Percentiles rank a stretch among this genome's conserved stretches.
Evolutionary conservation across 2,329 filamentous ascomycete species (phyloP).

Genomic region (Epichloe glyceriae): DNA sequence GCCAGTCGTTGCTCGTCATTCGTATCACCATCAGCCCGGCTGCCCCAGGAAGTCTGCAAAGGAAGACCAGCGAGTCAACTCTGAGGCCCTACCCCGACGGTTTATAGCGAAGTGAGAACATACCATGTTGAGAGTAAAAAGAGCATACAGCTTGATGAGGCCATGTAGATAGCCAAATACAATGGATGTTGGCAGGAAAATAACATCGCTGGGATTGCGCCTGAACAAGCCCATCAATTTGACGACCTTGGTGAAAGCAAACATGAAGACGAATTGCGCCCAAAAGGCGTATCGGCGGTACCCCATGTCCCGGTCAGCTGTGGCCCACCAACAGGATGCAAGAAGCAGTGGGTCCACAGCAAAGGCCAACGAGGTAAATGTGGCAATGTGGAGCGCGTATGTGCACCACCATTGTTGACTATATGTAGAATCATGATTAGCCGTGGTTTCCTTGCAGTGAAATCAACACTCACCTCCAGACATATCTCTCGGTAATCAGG

Average conservation of each 20-base stretch:
- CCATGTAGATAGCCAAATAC: constrained; percentile 89
- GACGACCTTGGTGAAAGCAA: constrained; percentile 74
- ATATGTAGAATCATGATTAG: constrained; percentile 7
- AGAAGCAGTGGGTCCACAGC: constrained; percentile 63
- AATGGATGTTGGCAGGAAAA: constrained; percentile 74
- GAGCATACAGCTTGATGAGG: constrained; percentile 79
- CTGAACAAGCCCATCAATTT: constrained; percentile 81
- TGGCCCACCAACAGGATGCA: constrained; percentile 55
- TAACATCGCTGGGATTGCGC: constrained; percentile 67
- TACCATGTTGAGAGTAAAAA: constrained; percentile 74
- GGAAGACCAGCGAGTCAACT: background rate
- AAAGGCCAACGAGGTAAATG: constrained; percentile 79
- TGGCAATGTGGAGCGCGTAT: constrained; percentile 86
- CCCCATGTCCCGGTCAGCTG: constrained; percentile 42
- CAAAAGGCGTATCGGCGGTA: constrained; percentile 43
- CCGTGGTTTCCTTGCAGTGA: background rate
- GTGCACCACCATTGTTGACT: constrained; percentile 89
- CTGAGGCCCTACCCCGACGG: too few relatives aligned
- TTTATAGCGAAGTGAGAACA: constrained; percentile 20
- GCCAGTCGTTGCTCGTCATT: constrained; percentile 63
- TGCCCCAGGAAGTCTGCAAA: constrained; percentile 82
- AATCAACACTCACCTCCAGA: constrained; percentile 64
- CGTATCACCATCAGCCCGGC: constrained; percentile 78
- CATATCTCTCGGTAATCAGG: constrained; percentile 67
- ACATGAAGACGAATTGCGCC: constrained; percentile 60